Base-by-base conservation (phyloP, 768 basidiomycete genomes). In the Tricholoma hemisulphureum region DNA sequence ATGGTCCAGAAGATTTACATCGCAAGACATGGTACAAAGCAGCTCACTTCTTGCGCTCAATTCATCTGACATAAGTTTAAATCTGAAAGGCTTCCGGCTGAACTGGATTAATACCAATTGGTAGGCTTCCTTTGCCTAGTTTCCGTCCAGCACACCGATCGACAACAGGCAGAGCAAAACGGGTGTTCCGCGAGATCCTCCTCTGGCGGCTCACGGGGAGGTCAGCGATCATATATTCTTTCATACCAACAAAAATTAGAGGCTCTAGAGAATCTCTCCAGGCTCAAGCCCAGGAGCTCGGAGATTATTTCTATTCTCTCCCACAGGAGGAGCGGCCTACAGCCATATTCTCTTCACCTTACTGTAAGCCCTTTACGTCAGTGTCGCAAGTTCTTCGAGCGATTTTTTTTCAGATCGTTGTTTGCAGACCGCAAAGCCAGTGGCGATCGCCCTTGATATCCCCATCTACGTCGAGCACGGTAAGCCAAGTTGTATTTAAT, bases 401-500 rank as follows among this genome's bases (percentile, higher is more conserved):
- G 29, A 11, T 20, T 20, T 45, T 31, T 32, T 32, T 32, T 32
- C 62, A 93, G 91, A 94, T 73, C 88, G 93, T n/a, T 94, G 93
- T 69, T 75, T 94, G 21, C 92, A 95, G 68, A 95, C 93, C 0
- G 73, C 87, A 1, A 75, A 80, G 29, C 91, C 93, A 2, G 73
- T 80, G 2, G 82, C 93, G 14, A 68, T 74, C 35, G 81, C 83
- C 0, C 77, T 94, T 18, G 73, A 76, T 13, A 59, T 93, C 3
- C 90, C 92, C 1, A 81, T 94, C 52, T 88, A 82, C 60, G 81
- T 89, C 13, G 93, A 95, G 64, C 91, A 93, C 62, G 93, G 92
- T 85, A 59, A 51, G 73, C 63, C 29, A 50, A n/a, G n/a, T 53
- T 46, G 48, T 4, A 32, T 24, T 11, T 28, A n/a, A 53, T 37